These are phyloP conservation scores for Croton laevigatus DNA, from an alignment of 441 rosid species.

Conservation along the genomic window DNA sequence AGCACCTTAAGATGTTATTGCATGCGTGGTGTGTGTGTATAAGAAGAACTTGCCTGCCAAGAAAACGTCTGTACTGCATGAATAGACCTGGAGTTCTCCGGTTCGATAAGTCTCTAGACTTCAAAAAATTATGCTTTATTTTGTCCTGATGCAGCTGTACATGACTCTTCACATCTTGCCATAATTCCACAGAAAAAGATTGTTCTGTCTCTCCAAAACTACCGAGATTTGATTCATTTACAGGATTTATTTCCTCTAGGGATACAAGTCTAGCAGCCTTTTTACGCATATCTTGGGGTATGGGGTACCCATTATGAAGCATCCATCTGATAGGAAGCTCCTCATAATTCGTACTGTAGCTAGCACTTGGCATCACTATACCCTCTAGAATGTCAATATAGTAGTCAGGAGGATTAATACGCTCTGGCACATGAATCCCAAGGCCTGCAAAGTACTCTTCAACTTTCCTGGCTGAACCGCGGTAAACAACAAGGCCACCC, in stretches of 20 bases:
- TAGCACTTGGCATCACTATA: conserved; percentile 41
- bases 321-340: conserved; percentile 93
- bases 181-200: conserved; percentile 76
- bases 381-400: conserved; percentile 92
- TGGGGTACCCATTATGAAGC: conserved; percentile 70
- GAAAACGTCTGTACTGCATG: conserved; percentile 70
- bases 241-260: conserved; percentile 20
- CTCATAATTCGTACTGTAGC: conserved; percentile 40
- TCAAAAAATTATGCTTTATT: conserved; percentile 55
- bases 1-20: neutral
- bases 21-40: neutral
- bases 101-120: conserved; percentile 60
- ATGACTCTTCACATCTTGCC: conserved; percentile 68
- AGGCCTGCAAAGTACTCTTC: conserved; percentile 78
- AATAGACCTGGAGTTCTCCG: conserved; percentile 64
- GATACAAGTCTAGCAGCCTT: conserved; percentile 32
- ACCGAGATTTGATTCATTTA: conserved; percentile 24
- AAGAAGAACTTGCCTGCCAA: conserved; percentile 59
- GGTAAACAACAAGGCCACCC: conserved; percentile 84
- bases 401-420: conserved; percentile 90
- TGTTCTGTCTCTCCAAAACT: conserved; percentile 35
- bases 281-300: conserved; percentile 70
- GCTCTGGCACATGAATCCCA: conserved; percentile 78
- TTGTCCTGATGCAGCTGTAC: conserved; percentile 60
- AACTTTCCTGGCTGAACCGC: conserved; percentile 68